These are phyloP conservation scores for Suillus plorans DNA, from an alignment of 768 basidiomycete species.

Conservation along the genomic window DNA sequence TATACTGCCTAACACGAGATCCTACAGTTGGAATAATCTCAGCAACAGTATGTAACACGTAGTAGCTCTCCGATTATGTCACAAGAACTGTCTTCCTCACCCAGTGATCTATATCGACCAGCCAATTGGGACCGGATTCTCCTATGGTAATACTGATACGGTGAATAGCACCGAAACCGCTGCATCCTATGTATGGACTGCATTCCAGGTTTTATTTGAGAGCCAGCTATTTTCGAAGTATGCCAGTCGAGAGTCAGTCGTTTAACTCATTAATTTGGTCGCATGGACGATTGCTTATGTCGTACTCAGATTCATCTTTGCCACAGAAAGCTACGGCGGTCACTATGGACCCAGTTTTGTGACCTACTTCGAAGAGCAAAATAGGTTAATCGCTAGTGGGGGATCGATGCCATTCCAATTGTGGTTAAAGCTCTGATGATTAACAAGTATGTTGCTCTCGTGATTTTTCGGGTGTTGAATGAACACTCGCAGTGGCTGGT, in stretches of 20 bases:
- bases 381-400: constrained; percentile 46
- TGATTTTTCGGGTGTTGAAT: neutral
- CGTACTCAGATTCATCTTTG: constrained; percentile 51
- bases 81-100: neutral
- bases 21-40: constrained; percentile 60
- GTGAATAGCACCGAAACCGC: constrained; percentile 55
- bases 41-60: constrained; percentile 52
- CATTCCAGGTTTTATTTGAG: constrained; percentile 64
- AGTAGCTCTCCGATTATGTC: neutral
- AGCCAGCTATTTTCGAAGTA: constrained; percentile 52
- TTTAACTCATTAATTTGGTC: neutral
- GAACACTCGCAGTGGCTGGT: constrained; percentile 51
- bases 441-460: constrained; percentile 45
- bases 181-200: constrained; percentile 58
- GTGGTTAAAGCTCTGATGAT: constrained; percentile 62
- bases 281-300: neutral
- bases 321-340: constrained; percentile 68
- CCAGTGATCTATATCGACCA: constrained; percentile 72
- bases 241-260: constrained; percentile 50
- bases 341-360: constrained; percentile 68
- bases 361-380: constrained; percentile 64
- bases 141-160: constrained; percentile 48
- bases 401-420: constrained; percentile 48
- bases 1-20: neutral
- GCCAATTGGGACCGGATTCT: constrained; percentile 67